These are phyloP conservation scores for Bacidia rubella DNA, from an alignment of 495 filamentous ascomycete species.

Conservation along the genomic window DNA sequence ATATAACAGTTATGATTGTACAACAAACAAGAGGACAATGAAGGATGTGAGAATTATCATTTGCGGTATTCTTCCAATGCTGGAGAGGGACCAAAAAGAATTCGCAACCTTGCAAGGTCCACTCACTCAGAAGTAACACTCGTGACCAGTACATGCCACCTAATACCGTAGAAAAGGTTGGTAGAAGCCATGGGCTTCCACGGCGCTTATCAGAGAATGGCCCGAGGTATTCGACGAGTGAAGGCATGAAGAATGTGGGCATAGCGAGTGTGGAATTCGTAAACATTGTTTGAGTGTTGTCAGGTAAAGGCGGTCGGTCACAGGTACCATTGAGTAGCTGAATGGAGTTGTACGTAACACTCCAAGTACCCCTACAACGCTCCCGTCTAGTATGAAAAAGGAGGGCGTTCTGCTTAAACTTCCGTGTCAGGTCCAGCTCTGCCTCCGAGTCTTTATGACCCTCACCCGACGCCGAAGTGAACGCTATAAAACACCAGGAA, in stretches of 20 bases:
- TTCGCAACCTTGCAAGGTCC: too few species aligned
- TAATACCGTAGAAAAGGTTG: constrained; percentile 1
- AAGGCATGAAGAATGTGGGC: background rate
- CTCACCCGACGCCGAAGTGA: background rate
- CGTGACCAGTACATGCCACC: constrained; percentile 8
- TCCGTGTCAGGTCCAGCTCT: background rate
- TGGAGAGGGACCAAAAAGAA: too few species aligned
- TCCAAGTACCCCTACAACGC: constrained; percentile 6
- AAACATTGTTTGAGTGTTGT: constrained; percentile 9
- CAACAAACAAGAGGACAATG: too few species aligned
- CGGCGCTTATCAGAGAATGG: background rate
- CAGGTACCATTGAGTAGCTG: constrained; percentile 5
- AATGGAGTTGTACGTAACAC: constrained; percentile 2
- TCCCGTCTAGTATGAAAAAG: constrained; percentile 3
- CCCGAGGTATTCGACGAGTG: constrained; percentile 5
- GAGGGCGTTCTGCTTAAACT: background rate
- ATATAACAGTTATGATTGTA: too few species aligned
- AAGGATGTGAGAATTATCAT: too few species aligned
- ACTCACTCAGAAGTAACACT: too few species aligned
- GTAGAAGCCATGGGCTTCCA: background rate
- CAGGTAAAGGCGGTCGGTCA: background rate
- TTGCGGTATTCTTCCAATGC: too few species aligned
- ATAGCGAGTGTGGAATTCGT: background rate
- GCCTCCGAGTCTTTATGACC: background rate
- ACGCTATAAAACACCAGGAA: too few species aligned